phyloP scores from a whole-genome alignment of 2,329 filamentous ascomycete species.

The Sarocladium brachiariae region DNA sequence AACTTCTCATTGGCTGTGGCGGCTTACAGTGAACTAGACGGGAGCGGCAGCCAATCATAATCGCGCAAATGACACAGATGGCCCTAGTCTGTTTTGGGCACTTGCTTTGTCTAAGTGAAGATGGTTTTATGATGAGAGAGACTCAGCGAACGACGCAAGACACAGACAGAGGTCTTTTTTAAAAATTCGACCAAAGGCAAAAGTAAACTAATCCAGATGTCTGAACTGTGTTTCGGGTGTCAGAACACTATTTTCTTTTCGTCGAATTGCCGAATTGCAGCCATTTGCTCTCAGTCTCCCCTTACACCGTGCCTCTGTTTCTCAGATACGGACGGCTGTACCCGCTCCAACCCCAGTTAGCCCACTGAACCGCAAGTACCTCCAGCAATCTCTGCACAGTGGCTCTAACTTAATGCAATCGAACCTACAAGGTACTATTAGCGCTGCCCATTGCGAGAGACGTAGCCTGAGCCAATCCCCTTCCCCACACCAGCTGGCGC shows the following conservation, averaged over 20 bases:
- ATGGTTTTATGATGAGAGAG: neutral
- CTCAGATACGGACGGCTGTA: constrained; percentile 3
- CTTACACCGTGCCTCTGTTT: neutral
- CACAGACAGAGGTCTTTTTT: too few species aligned
- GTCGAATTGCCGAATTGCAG: neutral
- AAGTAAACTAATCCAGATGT: neutral
- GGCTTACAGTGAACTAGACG: neutral
- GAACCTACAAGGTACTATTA: too few species aligned
- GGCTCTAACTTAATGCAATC: neutral
- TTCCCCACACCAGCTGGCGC: constrained; percentile 13
- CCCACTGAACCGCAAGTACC: neutral
- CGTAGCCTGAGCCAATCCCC: neutral
- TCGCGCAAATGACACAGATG: neutral
- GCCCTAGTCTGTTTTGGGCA: neutral
- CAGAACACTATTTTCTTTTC: neutral
- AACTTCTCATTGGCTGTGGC: constrained; percentile 2
- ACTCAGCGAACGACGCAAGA: neutral
- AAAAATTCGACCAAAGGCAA: neutral
- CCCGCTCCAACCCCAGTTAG: constrained; percentile 4
- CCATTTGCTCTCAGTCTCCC: neutral
- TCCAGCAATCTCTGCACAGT: neutral
- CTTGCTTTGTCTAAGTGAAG: constrained; percentile 1
- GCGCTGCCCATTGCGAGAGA: too few species aligned
- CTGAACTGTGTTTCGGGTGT: neutral
- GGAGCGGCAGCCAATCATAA: neutral